These are phyloP conservation scores for Solanum ossicruentum DNA, from an alignment of 257 asterid genomes.

Conservation along the genomic window DNA sequence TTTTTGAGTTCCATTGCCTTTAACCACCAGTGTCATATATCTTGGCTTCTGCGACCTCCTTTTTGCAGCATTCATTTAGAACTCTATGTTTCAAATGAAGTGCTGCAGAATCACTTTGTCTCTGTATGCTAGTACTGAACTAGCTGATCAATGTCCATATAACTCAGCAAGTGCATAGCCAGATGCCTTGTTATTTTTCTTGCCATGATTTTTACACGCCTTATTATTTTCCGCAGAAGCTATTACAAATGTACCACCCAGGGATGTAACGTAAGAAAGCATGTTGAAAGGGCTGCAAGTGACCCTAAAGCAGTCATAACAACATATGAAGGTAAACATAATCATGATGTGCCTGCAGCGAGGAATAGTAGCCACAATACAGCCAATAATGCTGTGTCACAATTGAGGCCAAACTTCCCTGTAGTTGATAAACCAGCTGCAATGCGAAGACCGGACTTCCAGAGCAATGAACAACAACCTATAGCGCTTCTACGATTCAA, in stretches of 20 bases:
- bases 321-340: slow-evolving; percentile 83
- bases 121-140: not conserved
- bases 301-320: slow-evolving; percentile 86
- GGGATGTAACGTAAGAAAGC: slow-evolving; percentile 90
- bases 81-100: not conserved
- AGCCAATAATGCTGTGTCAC: slow-evolving; percentile 32
- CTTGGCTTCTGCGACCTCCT: not conserved
- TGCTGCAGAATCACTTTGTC: not conserved
- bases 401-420: slow-evolving; percentile 28
- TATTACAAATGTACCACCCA: slow-evolving; percentile 77
- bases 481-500: slow-evolving; percentile 49
- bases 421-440: slow-evolving; percentile 12
- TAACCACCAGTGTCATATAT: not conserved
- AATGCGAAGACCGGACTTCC: slow-evolving; percentile 19
- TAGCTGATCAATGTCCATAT: not conserved
- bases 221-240: slow-evolving; percentile 48
- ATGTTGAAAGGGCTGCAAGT: slow-evolving; percentile 80
- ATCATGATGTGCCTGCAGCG: slow-evolving; percentile 74
- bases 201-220: not conserved
- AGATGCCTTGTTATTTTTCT: not conserved
- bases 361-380: slow-evolving; percentile 52
- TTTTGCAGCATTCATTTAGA: not conserved
- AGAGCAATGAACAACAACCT: slow-evolving; percentile 37
- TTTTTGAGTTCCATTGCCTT: not conserved
- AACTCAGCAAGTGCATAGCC: not conserved